Evolutionary conservation across 2,329 filamentous ascomycete species (phyloP).

Genomic region (Byssothecium circinans): DNA sequence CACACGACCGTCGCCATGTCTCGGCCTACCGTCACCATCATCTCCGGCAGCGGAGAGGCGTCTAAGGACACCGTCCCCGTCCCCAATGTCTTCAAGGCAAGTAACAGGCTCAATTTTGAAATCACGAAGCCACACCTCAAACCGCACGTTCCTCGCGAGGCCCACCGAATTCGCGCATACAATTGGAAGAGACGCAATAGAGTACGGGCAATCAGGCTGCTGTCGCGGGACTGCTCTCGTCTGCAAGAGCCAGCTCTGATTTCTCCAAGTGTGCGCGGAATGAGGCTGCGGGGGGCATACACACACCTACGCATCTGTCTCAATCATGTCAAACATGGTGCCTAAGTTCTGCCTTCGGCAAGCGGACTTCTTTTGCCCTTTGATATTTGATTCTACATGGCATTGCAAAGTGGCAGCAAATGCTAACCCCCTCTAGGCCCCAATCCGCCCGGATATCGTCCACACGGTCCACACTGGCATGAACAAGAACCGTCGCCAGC

Average conservation of each 20-base stretch:
- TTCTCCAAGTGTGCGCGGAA: slow-evolving; percentile 4
- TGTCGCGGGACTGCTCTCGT: neutral
- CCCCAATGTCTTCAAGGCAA: slow-evolving; percentile 85
- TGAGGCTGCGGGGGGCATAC: slow-evolving; percentile 2
- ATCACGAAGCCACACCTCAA: slow-evolving; percentile 2
- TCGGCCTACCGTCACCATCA: slow-evolving; percentile 96
- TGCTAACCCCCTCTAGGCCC: slow-evolving; percentile 53
- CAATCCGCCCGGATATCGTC: slow-evolving; percentile 98
- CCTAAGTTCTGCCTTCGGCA: too few relatives aligned
- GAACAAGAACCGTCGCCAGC: slow-evolving; percentile 99
- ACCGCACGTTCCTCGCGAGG: slow-evolving; percentile 6
- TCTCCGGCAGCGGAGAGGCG: slow-evolving; percentile 92
- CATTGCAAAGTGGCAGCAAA: neutral
- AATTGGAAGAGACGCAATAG: neutral
- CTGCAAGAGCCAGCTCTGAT: neutral
- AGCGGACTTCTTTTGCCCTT: neutral
- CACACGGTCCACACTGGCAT: slow-evolving; percentile 98
- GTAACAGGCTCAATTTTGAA: slow-evolving; percentile 20
- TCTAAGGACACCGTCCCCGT: slow-evolving; percentile 87
- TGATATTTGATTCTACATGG: neutral
- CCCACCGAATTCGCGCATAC: slow-evolving; percentile 16
- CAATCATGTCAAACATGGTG: too few relatives aligned
- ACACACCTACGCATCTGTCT: neutral
- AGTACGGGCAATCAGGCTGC: neutral
- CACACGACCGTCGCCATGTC: slow-evolving; percentile 59